A percentile compares a stretch with the other conserved stretches of the same genome.
phyloP scores from a whole-genome alignment of 345 rosid genomes.

The Heritiera littoralis region DNA sequence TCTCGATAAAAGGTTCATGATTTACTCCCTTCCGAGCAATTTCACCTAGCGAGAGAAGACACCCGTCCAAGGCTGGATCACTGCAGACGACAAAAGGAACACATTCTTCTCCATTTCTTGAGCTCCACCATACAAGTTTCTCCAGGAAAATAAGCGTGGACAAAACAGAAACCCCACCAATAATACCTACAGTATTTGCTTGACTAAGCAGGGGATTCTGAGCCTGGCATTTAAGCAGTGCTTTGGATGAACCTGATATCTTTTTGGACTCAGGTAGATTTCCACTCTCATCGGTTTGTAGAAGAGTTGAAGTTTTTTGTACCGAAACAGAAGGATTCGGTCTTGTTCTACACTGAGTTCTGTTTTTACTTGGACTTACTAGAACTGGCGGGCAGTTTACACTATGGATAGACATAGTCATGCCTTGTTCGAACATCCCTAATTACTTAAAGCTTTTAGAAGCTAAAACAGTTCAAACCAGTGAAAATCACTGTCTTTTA shows the following conservation, averaged over 20 bases:
- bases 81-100: constrained; percentile 50
- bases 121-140: constrained; percentile 47
- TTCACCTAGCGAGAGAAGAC: neutral
- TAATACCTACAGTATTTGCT: constrained; percentile 44
- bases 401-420: constrained; percentile 23
- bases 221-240: neutral
- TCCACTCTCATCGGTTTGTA: constrained; percentile 29
- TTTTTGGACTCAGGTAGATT: constrained; percentile 23
- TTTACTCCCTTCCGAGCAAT: neutral
- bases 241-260: constrained; percentile 23
- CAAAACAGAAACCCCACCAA: constrained; percentile 52
- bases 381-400: constrained; percentile 26
- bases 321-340: constrained; percentile 20
- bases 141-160: constrained; percentile 53
- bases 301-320: constrained; percentile 26
- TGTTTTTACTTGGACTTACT: constrained; percentile 20
- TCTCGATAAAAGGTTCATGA: constrained; percentile 35
- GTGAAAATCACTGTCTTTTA: neutral
- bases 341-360: constrained; percentile 24
- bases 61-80: constrained; percentile 31
- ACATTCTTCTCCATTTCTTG: constrained; percentile 36
- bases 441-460: neutral
- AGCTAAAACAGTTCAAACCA: neutral
- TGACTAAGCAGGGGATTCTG: constrained; percentile 30
- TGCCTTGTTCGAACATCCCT: constrained; percentile 30